Conservation (phyloP, 345 rosid species). For the Zanthoxylum bungeanum region DNA sequence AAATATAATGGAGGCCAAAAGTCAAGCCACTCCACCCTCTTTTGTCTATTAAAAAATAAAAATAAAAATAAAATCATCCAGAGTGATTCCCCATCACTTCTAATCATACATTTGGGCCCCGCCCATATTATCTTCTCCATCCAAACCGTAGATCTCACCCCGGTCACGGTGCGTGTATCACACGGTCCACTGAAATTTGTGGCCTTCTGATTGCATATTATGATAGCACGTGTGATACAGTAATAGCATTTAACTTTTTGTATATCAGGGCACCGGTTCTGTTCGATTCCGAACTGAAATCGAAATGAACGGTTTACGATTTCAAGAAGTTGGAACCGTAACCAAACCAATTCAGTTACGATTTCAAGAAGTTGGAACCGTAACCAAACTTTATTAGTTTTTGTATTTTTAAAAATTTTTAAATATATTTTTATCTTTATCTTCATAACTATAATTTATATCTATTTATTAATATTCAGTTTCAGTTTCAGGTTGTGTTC, state of each 20-base stretch:
- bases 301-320: no score
- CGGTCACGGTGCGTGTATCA: background rate
- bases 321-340: no score
- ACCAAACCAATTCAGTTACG: no score
- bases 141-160: background rate
- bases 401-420: no score
- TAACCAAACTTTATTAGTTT: no score
- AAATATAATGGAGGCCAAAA: background rate
- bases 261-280: no score
- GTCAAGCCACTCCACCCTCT: constrained; percentile 4
- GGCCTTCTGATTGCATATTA: background rate
- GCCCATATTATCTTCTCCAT: background rate
- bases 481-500: no score
- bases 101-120: constrained; percentile 8
- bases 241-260: background rate
- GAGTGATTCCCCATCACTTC: background rate
- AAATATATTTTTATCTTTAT: no score
- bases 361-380: no score
- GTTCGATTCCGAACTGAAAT: no score
- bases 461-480: no score
- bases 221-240: constrained; percentile 6
- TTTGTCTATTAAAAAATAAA: background rate
- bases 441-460: no score
- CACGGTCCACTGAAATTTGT: background rate
- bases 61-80: background rate